Evolutionary conservation across 1,284 basidiomycete genomes (phyloP).

Genomic region (Laetiporus sulphureus): DNA sequence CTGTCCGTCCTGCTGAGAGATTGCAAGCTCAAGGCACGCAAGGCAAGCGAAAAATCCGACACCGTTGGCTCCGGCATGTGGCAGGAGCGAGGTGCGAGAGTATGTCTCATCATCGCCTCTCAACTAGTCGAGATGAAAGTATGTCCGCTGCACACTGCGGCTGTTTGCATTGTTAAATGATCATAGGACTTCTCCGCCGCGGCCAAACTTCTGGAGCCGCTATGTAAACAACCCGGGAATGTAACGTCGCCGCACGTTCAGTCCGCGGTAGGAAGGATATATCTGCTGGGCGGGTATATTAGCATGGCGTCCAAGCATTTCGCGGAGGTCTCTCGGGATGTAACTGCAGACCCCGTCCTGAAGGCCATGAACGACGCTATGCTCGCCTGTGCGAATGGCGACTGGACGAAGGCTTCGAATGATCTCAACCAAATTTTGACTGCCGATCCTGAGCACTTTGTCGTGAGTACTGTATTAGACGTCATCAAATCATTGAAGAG

Average conservation of each 20-base stretch:
- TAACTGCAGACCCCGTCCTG: constrained; percentile 33
- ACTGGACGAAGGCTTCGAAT: constrained; percentile 52
- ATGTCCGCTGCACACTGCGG: neutral
- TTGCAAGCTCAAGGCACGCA: constrained; percentile 61
- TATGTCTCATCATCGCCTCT: constrained; percentile 65
- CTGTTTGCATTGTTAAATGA: neutral
- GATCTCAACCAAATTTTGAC: constrained; percentile 38
- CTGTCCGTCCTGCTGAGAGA: constrained; percentile 72
- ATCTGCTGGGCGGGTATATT: constrained; percentile 66
- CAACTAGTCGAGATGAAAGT: constrained; percentile 61
- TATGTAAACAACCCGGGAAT: constrained; percentile 40
- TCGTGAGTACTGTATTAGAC: constrained; percentile 33
- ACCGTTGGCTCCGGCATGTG: constrained; percentile 56
- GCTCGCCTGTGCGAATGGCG: constrained; percentile 56
- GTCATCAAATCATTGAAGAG: neutral
- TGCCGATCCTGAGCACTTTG: constrained; percentile 50
- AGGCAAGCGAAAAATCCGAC: constrained; percentile 25
- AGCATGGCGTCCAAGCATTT: constrained; percentile 50
- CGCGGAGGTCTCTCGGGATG: constrained; percentile 39
- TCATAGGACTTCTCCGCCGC: constrained; percentile 67
- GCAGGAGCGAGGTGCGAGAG: constrained; percentile 66
- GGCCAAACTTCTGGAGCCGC: constrained; percentile 51
- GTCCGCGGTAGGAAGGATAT: constrained; percentile 64
- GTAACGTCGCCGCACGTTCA: constrained; percentile 46
- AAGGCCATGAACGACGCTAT: constrained; percentile 60